Percentiles rank a stretch among this genome's conserved stretches.
Conservation (phyloP, 805 yeast genomes). For the Starmera dryadoides region DNA sequence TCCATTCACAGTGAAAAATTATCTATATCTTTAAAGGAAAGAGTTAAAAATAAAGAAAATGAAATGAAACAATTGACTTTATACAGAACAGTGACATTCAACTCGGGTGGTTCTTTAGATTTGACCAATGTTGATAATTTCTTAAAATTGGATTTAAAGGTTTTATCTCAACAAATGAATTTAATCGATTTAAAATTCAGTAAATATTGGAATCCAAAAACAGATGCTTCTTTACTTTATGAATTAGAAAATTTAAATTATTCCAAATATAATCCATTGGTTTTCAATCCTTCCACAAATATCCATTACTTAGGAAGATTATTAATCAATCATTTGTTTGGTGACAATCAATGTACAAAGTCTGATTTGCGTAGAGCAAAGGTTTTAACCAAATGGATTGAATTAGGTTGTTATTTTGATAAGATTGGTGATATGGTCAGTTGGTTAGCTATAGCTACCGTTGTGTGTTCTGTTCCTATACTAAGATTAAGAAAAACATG, state of each 20-base stretch:
- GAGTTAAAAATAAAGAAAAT: conserved; percentile 45
- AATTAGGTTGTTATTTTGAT: conserved; percentile 71
- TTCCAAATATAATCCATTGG: conserved; percentile 61
- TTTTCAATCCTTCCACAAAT: conserved; percentile 58
- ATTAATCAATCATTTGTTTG: conserved; percentile 61
- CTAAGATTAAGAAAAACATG: conserved; percentile 69
- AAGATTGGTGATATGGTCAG: conserved; percentile 86
- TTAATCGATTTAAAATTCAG: conserved; percentile 61
- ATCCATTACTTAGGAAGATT: conserved; percentile 76
- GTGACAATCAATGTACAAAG: conserved; percentile 29
- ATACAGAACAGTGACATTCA: conserved; percentile 14
- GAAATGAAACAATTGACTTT: conserved; percentile 30
- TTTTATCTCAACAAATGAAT: conserved; percentile 58
- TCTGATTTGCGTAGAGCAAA: conserved; percentile 46
- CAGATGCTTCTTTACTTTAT: conserved; percentile 70
- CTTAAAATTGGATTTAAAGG: conserved; percentile 42
- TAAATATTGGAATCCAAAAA: conserved; percentile 68
- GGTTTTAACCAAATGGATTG: conserved; percentile 75
- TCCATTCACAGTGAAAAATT: conserved; percentile 41
- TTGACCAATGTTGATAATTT: conserved; percentile 37
- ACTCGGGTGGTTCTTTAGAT: conserved; percentile 17
- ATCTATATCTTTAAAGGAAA: conserved; percentile 44
- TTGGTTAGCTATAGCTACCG: conserved; percentile 86
- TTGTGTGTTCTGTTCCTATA: conserved; percentile 76
- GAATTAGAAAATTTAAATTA: conserved; percentile 27